A percentile compares a stretch with the other conserved stretches of the same genome.
phyloP scores from a whole-genome alignment of 208 protist species.

The Wallacemonas sp. region DNA sequence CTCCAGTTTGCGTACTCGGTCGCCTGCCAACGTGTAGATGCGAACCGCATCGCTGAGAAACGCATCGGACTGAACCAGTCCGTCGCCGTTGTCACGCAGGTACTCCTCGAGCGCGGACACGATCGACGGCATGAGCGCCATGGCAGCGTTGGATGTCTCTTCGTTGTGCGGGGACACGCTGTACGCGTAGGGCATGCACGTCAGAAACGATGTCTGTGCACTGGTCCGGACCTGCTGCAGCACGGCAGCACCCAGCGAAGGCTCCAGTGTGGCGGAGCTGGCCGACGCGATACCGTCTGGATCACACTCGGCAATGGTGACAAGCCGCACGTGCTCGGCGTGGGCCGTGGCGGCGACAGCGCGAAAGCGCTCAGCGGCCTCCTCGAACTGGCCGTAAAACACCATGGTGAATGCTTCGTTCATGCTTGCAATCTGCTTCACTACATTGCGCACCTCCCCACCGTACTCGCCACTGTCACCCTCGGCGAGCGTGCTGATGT shows the following conservation, averaged over 20 bases:
- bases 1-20: conserved; percentile 47
- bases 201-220: conserved; percentile 62
- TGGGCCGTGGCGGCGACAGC: conserved; percentile 19
- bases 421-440: conserved; percentile 32
- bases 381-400: conserved; percentile 40
- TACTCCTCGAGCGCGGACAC: conserved; percentile 62
- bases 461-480: conserved; percentile 1
- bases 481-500: conserved; percentile 25
- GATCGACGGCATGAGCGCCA: conserved; percentile 27
- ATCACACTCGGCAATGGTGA: conserved; percentile 10
- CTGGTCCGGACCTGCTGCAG: conserved; percentile 53
- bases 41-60: conserved; percentile 81
- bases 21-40: conserved; percentile 73
- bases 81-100: conserved; percentile 53
- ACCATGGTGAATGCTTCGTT: conserved; percentile 47
- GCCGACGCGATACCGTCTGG: not conserved
- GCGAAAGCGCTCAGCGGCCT: conserved; percentile 44
- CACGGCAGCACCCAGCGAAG: conserved; percentile 21
- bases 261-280: conserved; percentile 13
- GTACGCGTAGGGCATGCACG: conserved; percentile 58
- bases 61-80: conserved; percentile 55
- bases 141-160: conserved; percentile 18
- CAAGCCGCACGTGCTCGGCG: not conserved
- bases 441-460: conserved; percentile 14
- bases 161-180: conserved; percentile 11